Evolutionary conservation across 2,329 filamentous ascomycete species (phyloP), one percentile per base, ranked within the genome.

Genomic region (Neopestalotiopsis clavispora): DNA sequence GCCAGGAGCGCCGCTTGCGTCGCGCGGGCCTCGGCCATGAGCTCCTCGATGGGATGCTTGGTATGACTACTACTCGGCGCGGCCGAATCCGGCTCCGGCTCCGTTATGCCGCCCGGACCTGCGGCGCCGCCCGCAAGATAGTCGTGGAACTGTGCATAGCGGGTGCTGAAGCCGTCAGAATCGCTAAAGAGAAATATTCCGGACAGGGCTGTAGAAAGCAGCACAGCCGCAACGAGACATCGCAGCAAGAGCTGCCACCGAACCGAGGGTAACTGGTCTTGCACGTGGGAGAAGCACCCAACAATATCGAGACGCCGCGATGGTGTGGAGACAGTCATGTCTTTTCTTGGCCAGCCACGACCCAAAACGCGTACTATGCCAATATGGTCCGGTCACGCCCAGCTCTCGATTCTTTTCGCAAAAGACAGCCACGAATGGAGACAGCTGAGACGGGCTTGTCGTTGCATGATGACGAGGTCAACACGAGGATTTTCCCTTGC

Each of bases 11-110:
- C 72, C 14, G 81, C 78, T 71, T 86, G 86, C 17, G 77, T 76
- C 42, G 77, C 74, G 63, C 84, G 82, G 66, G 86, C 85, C 5
- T 83, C 80, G 57, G 77, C 74, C 72, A 88, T 85, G 57, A 88
- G 81, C 45, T 78, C 77, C 71, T 84, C 82, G 71, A 89, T 87
- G n/a, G 86, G 84, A 71, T 89, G 85, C 28, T 40, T 66, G n/a
- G 86, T 84, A 71, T 89, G 85, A 13, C 23, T 66, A 17, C 4
- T 4, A 23, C 23, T 45, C 6, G 64, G 64, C 49, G 28, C 20
- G 6, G 20, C 7, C 32, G 64, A 40, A 1, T 32, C 32, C 34
- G n/a, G 10, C 14, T 63, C 4, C 38, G 23, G 60, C 38, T 63
- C n/a, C 38, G 32, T 38, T 20, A 9, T 28, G 57, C n/a, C n/a